phyloP scores from a whole-genome alignment of 805 yeast species.

The Starmerella ratchasimensis region DNA sequence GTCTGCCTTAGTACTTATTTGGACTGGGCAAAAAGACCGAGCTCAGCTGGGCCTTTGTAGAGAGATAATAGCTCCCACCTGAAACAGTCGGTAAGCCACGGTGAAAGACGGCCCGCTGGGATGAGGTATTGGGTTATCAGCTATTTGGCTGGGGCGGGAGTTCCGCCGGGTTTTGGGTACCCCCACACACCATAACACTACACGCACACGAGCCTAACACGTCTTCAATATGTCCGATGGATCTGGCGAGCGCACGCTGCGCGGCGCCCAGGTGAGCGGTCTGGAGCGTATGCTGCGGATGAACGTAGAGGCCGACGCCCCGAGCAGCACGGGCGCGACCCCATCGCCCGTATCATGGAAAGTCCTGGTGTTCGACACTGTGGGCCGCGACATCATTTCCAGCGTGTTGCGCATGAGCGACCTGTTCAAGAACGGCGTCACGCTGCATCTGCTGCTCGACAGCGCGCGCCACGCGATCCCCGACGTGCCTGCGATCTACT shows the following conservation, averaged over 20 bases:
- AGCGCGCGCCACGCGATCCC: constrained; percentile 70
- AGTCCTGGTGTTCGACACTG: constrained; percentile 66
- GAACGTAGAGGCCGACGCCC: constrained; percentile 45
- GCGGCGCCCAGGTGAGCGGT: constrained; percentile 30
- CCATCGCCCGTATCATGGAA: constrained; percentile 51
- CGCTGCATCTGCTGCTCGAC: constrained; percentile 67
- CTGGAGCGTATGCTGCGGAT: constrained; percentile 77
- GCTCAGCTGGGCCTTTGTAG: too few species aligned
- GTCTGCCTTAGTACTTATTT: too few species aligned
- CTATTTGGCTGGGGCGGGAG: too few species aligned
- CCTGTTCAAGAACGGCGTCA: constrained; percentile 75
- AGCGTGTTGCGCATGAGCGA: constrained; percentile 90
- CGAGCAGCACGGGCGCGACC: not conserved
- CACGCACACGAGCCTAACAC: not conserved
- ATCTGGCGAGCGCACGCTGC: constrained; percentile 15
- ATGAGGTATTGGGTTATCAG: too few species aligned
- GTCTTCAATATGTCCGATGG: not conserved
- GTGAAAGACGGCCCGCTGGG: too few species aligned
- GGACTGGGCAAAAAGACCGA: too few species aligned
- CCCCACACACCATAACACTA: too few species aligned
- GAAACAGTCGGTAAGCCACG: too few species aligned
- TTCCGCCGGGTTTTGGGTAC: too few species aligned
- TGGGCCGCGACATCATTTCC: constrained; percentile 74
- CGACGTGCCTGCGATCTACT: constrained; percentile 90
- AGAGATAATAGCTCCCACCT: too few species aligned